Evolutionary conservation across 2,329 filamentous ascomycete species (phyloP), one percentile per base, ranked within the genome.

Genomic region (Aspergillus fijiensis): DNA sequence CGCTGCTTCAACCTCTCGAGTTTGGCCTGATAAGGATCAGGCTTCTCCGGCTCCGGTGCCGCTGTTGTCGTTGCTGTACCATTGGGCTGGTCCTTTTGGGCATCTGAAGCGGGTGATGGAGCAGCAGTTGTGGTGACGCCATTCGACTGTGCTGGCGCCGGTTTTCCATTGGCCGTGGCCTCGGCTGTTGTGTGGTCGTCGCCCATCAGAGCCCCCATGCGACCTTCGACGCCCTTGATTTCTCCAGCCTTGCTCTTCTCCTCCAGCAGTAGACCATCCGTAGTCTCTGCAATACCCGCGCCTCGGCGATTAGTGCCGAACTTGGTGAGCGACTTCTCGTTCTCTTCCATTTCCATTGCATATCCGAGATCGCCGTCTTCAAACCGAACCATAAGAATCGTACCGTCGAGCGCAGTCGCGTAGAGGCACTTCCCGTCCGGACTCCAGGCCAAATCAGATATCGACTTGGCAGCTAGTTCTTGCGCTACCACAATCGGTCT

Each of bases 141-240:
- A 61, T 84, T 85, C 19, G 79, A 77, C 39, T 27, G 74, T 61
- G 23, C 66, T 65, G 12, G 73, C 60, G 19, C 74, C 70, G 70
- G 55, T 12, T 74, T 72, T 16, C 81, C 81, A 64, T 91, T 74
- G 73, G 79, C 27, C 9, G 77, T 74, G 54, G 81, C 79, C 47
- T 86, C 85, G 3, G 82, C 79, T 3, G 84, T 76, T 2, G 83
- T 79, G 55, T 83, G 83, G 19, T 85, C 84, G 71, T 96, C 93
- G 5, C 94, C 94, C 95, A 99, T 99, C 42, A 99, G 79, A n/a
- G 94, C 94, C 12, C 95, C 95, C 95, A 99, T 99, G 65, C 94
- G 87, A 2, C 92, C 95, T 77, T 99, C 91, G 0, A 94, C 93
- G 5, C 90, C 93, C 65, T 89, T 91, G 33, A 94, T 84, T 74